Base-by-base conservation (phyloP, 2,329 filamentous ascomycete species). In the Colletotrichum scovillei region DNA sequence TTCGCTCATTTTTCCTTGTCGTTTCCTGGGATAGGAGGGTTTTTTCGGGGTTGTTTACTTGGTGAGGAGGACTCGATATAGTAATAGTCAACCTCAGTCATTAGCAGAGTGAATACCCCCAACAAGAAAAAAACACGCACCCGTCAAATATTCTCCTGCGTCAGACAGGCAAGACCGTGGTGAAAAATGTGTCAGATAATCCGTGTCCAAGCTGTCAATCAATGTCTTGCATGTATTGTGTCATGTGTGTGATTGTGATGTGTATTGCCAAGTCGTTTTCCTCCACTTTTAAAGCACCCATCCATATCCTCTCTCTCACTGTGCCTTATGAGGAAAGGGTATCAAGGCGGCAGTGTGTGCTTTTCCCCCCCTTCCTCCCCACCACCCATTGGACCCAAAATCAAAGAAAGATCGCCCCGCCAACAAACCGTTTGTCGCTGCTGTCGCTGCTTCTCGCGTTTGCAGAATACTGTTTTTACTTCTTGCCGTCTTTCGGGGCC, bases 401-500 rank as follows among this genome's bases (percentile, higher is more conserved):
- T n/a, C 26, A 28, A 60, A 56, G 9, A 42, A 58, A 53, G 58
- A 49, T 26, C 49, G 24, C 49, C 49, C 7, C 24, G 24, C 53
- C 66, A 16, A 73, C 66, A 11, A 73, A 56, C 11, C 53, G 19
- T 63, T 16, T 30, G 24, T 38, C 49, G 49, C 32, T 42, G 26
- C 52, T 64, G 22, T 30, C 19, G 22, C 16, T 42, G 16, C n/a
- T 32, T 19, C 4, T 30, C 9, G 22, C 22, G n/a, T 35, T 11
- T 38, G 19, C 42, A 49, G 42, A 49, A 1, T 38, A 1, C 28
- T 12, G 9, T 38, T 35, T 30, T 32, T 69, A 73, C n/a, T 69
- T 69, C 55, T 60, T 73, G 26, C 24, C 12, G 46, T 75, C 73
- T 55, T 75, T 75, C 38, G 74, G 74, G 22, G 72, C 72, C 74